Conservation (phyloP, 495 filamentous ascomycete genomes). For the Antarctomyces pellizariae region DNA sequence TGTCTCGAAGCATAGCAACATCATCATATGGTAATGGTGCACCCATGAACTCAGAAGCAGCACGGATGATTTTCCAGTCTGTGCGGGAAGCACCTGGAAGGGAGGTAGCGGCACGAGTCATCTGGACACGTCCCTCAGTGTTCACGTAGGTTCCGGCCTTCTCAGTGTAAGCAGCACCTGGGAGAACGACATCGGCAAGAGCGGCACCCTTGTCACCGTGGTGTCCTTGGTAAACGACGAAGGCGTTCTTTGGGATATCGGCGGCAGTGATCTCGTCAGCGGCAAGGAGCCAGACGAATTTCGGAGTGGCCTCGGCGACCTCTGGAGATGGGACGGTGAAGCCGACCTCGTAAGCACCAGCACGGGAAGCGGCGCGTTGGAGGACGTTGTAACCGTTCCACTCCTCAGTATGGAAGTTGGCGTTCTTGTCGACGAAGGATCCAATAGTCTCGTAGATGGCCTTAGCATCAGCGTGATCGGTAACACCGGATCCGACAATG, state of each 20-base stretch:
- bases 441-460: constrained; percentile 80
- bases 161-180: constrained; percentile 87
- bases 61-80: constrained; percentile 97
- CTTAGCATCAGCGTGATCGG: constrained; percentile 76
- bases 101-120: constrained; percentile 68
- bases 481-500: constrained; percentile 70
- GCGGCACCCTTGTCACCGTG: constrained; percentile 87
- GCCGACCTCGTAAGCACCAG: constrained; percentile 84
- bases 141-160: constrained; percentile 95
- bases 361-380: constrained; percentile 75
- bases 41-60: constrained; percentile 74
- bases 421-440: constrained; percentile 75
- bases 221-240: constrained; percentile 94
- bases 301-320: constrained; percentile 62
- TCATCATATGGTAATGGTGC: constrained; percentile 78
- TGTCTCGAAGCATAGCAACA: constrained; percentile 60
- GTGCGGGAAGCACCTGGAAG: constrained; percentile 74
- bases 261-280: constrained; percentile 66
- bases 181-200: constrained; percentile 81
- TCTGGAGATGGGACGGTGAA: constrained; percentile 62
- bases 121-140: constrained; percentile 86
- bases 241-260: constrained; percentile 81
- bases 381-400: constrained; percentile 98
- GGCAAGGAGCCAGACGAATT: constrained; percentile 91
- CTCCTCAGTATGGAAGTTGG: constrained; percentile 69